Evolutionary conservation across 1,139 yeast species (phyloP), one percentile per base, ranked within the genome.

Genomic region (Blastobotrys serpentis): DNA sequence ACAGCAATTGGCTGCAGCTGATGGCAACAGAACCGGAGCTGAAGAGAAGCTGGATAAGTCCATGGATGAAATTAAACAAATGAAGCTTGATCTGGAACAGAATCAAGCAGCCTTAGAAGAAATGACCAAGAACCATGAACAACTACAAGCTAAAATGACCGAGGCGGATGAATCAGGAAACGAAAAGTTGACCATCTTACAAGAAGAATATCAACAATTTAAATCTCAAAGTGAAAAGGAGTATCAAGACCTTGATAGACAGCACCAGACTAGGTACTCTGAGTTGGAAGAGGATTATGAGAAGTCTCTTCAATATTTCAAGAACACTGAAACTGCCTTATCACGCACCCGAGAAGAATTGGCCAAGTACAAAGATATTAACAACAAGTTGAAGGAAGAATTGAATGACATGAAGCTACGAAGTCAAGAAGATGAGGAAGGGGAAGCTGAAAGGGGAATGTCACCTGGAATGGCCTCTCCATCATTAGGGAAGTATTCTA

Each of bases 241-340:
- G 29, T 42, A 49, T 22, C 41, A 41, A 30, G 43, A 43, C 21
- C 26, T 42, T 19, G 49, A 45, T n/a, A 43, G 33, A n/a, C 46
- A 44, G 29, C 50, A 51, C 38, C 33, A 44, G 22, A 21, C 38
- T 4, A 41, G 47, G 30, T 52, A 52, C 37, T 37, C 43, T 7
- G 64, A 66, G 42, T 56, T 68, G 26, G 70, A 83, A 62, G 76
- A 70, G 3, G 83, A 84, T 60, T 86, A 85, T 67, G 78, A 78
- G 51, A 82, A 82, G 59, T 85, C 94, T 1, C 67, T 86, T 52
- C 82, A 79, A 56, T 81, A 88, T 33, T 84, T 86, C 23, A 80
- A 79, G 58, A 86, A 82, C 62, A 82, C 92, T 8, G 84, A 86
- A 51, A 79, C 78, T 56, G 96, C 96, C 0, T 74, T 88, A 50